Percentiles rank a stretch among this genome's conserved stretches.
phyloP scores from a whole-genome alignment of 495 filamentous ascomycete species.

The Lindgomyces ingoldianus region DNA sequence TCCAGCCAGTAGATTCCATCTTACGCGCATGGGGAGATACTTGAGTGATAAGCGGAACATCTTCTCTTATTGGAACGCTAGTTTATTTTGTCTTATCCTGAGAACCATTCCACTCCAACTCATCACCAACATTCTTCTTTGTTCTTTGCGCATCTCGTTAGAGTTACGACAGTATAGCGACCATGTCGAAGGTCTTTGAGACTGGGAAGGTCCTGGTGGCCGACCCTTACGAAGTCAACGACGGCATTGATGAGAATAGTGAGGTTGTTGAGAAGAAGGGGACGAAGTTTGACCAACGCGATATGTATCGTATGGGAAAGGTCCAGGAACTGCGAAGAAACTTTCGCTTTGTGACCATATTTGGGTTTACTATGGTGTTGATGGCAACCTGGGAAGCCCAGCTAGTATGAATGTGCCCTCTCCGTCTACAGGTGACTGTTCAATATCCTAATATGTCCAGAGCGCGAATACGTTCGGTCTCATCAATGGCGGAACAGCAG shows the following conservation, averaged over 20 bases:
- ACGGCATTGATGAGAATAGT: neutral
- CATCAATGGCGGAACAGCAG: conserved; percentile 41
- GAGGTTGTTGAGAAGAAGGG: neutral
- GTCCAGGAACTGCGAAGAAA: conserved; percentile 23
- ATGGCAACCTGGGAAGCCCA: conserved; percentile 37
- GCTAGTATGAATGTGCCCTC: neutral
- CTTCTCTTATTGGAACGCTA: too few relatives aligned
- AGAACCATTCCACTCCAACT: too few relatives aligned
- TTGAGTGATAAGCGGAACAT: too few relatives aligned
- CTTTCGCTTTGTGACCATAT: conserved; percentile 38
- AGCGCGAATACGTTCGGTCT: conserved; percentile 23
- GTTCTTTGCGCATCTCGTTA: too few relatives aligned
- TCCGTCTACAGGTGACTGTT: too few relatives aligned
- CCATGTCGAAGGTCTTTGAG: conserved; percentile 1
- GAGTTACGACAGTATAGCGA: neutral
- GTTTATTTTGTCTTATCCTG: too few relatives aligned
- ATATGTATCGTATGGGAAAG: conserved; percentile 11
- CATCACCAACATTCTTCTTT: too few relatives aligned
- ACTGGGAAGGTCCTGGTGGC: neutral
- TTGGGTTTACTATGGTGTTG: conserved; percentile 36
- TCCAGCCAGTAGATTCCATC: too few relatives aligned
- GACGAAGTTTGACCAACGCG: neutral
- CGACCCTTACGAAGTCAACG: conserved; percentile 2
- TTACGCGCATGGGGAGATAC: too few relatives aligned
- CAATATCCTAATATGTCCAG: neutral